These are phyloP conservation scores for Solanum microdontum DNA, from an alignment of 257 asterid genomes.

Conservation along the genomic window DNA sequence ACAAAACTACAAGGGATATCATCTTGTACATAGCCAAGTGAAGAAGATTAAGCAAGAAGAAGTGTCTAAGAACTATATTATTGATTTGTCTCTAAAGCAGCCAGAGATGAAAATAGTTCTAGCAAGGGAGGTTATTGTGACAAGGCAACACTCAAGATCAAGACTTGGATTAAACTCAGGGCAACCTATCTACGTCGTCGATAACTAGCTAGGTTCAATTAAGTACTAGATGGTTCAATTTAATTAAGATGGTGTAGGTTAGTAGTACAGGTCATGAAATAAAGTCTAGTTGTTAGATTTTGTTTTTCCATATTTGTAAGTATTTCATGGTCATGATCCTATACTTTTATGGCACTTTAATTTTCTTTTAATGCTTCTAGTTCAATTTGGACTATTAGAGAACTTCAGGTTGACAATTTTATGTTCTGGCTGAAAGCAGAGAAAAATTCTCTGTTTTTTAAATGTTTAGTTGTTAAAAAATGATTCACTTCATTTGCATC, in stretches of 20 bases:
- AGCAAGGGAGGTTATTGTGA: neutral
- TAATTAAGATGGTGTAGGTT: neutral
- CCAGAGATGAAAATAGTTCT: neutral
- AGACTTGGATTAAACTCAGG: neutral
- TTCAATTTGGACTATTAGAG: neutral
- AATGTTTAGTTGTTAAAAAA: neutral
- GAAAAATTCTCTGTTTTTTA: neutral
- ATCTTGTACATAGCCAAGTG: constrained; percentile 4
- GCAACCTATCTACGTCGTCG: neutral
- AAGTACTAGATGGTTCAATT: too few species aligned
- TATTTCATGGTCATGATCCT: neutral
- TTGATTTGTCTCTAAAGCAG: neutral
- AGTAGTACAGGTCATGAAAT: neutral
- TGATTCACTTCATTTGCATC: neutral
- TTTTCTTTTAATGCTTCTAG: neutral
- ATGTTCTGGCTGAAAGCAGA: neutral
- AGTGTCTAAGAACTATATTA: neutral
- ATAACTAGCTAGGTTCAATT: neutral
- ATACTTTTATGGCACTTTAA: neutral
- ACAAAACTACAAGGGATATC: neutral
- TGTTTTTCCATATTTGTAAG: neutral
- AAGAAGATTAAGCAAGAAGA: constrained; percentile 7
- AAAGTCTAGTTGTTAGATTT: neutral
- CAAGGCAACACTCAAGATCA: constrained; percentile 5
- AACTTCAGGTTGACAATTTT: neutral